These are phyloP conservation scores for Ramaria sp. DNA, from an alignment of 768 basidiomycete genomes.

Conservation along the genomic window DNA sequence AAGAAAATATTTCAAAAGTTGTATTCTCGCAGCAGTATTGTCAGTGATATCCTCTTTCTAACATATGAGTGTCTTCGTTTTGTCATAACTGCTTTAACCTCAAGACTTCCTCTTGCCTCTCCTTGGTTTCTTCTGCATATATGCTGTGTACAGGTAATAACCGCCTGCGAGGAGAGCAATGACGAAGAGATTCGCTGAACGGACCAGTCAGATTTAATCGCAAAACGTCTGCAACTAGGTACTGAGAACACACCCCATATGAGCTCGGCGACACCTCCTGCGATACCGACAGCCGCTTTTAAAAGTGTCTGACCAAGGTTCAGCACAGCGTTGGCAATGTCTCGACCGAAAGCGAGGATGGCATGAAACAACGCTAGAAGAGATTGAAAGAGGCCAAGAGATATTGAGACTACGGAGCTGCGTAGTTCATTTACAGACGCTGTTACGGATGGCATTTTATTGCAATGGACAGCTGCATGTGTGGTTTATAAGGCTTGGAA, in stretches of 20 bases:
- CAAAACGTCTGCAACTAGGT: neutral
- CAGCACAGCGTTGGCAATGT: neutral
- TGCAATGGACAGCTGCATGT: too few species aligned
- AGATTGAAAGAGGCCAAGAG: neutral
- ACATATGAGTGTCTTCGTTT: too few species aligned
- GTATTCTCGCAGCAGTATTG: too few species aligned
- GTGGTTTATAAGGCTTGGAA: too few species aligned
- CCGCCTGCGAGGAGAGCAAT: conserved; percentile 31
- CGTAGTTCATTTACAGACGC: neutral
- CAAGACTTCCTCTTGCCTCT: conserved; percentile 12
- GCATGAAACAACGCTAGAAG: neutral
- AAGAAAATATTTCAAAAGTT: too few species aligned
- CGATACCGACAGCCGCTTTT: conserved; percentile 20
- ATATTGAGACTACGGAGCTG: neutral
- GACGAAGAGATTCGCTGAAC: conserved; percentile 37
- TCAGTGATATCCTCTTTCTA: too few species aligned
- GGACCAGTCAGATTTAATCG: neutral
- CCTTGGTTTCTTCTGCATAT: neutral
- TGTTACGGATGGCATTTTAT: too few species aligned
- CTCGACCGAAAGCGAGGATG: neutral
- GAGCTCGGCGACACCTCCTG: conserved; percentile 22
- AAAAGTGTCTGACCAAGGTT: conserved; percentile 18
- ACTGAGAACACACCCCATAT: conserved; percentile 22
- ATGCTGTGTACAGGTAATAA: conserved; percentile 37
- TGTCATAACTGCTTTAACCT: neutral